A percentile compares a stretch with the other conserved stretches of the same genome.
These are phyloP conservation scores for Chionographis japonica DNA, from an alignment of 106 monocot species.

Conservation along the genomic window DNA sequence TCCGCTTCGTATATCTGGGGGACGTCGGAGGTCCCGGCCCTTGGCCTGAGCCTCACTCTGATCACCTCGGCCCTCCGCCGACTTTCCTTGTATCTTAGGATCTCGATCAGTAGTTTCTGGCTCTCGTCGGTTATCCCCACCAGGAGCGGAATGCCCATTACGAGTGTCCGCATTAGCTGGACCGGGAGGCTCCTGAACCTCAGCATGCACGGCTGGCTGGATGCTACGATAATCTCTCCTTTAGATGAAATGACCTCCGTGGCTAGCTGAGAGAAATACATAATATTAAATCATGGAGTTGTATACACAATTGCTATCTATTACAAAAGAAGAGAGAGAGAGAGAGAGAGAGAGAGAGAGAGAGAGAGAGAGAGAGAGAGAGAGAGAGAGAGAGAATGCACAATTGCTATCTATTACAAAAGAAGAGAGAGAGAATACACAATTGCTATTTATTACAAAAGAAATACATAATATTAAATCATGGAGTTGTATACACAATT, in stretches of 20 bases:
- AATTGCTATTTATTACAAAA: too few species aligned
- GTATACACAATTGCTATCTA: too few species aligned
- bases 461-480: background rate
- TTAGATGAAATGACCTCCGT: constrained; percentile 43
- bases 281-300: background rate
- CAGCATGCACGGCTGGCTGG: constrained; percentile 78
- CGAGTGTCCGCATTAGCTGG: constrained; percentile 45
- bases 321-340: too few species aligned
- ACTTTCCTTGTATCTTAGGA: constrained; percentile 49
- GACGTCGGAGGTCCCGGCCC: constrained; percentile 53
- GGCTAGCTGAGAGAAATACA: constrained; percentile 31
- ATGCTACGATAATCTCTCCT: constrained; percentile 21
- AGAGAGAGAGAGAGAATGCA: too few species aligned
- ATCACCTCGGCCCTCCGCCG: constrained; percentile 33
- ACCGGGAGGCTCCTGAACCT: constrained; percentile 58
- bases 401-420: too few species aligned
- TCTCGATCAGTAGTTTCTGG: constrained; percentile 37
- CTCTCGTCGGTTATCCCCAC: constrained; percentile 33
- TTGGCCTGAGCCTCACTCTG: constrained; percentile 44
- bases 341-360: too few species aligned
- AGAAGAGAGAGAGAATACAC: too few species aligned
- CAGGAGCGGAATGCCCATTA: constrained; percentile 57
- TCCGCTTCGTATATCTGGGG: constrained; percentile 58
- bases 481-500: too few species aligned
- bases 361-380: too few species aligned